Conservation (phyloP, 2,329 filamentous ascomycete genomes). For the Paracorniculantispora psalliotae region DNA sequence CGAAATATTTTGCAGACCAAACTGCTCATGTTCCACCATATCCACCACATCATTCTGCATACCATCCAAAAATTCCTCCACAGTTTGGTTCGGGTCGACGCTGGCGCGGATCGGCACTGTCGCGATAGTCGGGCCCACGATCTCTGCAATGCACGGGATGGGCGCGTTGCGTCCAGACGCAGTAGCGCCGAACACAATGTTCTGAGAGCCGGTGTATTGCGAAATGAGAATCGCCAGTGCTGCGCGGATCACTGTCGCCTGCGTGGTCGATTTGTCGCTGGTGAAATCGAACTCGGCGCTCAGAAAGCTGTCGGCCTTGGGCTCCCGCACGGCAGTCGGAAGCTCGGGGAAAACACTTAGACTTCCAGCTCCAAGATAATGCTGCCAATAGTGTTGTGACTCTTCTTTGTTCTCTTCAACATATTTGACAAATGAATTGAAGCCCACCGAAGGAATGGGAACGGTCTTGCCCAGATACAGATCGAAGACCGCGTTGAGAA, state of each 20-base stretch:
- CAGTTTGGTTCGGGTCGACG: background rate
- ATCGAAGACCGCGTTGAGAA: background rate
- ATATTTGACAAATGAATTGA: background rate
- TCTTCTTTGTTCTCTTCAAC: background rate
- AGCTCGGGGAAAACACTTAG: background rate
- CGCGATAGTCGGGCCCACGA: slow-evolving; percentile 21
- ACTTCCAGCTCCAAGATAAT: background rate
- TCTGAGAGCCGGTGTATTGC: slow-evolving; percentile 27
- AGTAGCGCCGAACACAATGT: slow-evolving; percentile 19
- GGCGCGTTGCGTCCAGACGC: slow-evolving; percentile 18
- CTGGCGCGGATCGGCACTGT: slow-evolving; percentile 15
- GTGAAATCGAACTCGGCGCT: background rate
- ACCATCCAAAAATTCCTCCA: background rate
- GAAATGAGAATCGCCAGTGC: slow-evolving; percentile 21
- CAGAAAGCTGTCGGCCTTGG: background rate
- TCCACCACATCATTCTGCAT: background rate
- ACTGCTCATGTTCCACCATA: background rate
- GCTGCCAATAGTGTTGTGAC: background rate
- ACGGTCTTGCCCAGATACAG: background rate
- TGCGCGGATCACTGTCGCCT: background rate
- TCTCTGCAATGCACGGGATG: slow-evolving; percentile 16
- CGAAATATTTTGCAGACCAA: background rate
- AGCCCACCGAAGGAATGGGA: background rate
- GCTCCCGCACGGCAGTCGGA: background rate
- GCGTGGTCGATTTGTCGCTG: background rate